Evolutionary conservation across 192 early-diverging fungal species (phyloP).

Genomic region (Umbelopsis vinacea): DNA sequence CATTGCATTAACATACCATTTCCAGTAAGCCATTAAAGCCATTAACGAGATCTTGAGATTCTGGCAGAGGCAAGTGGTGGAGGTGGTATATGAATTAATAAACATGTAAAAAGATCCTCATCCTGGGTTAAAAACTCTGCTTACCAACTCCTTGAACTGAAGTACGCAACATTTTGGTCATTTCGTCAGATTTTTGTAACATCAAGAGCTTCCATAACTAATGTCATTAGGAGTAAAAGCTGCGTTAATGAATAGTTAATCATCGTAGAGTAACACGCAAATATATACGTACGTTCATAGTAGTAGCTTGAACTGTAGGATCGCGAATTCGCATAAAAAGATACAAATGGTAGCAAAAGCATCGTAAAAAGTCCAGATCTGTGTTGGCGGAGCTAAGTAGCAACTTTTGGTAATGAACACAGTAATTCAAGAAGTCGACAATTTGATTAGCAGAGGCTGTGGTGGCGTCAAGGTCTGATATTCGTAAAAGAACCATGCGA

Average conservation of each 20-base stretch:
- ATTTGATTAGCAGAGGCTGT: slow-evolving; percentile 43
- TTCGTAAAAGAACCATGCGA: slow-evolving; percentile 54
- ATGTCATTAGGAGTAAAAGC: background rate
- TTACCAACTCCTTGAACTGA: slow-evolving; percentile 38
- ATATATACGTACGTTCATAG: slow-evolving; percentile 54
- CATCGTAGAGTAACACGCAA: background rate
- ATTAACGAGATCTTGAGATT: slow-evolving; percentile 56
- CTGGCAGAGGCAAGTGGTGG: slow-evolving; percentile 10
- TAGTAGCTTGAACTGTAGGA: slow-evolving; percentile 43
- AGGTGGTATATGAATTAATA: too few species aligned
- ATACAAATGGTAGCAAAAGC: slow-evolving; percentile 66
- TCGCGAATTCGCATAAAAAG: slow-evolving; percentile 48
- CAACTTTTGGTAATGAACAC: slow-evolving; percentile 68
- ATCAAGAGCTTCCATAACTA: slow-evolving; percentile 66
- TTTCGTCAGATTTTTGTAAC: slow-evolving; percentile 56
- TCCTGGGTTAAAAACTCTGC: background rate
- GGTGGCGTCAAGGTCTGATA: slow-evolving; percentile 53
- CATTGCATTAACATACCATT: slow-evolving; percentile 44
- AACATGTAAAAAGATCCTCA: too few species aligned
- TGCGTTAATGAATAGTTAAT: background rate
- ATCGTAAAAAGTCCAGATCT: slow-evolving; percentile 68
- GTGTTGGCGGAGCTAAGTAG: slow-evolving; percentile 54
- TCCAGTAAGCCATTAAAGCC: slow-evolving; percentile 60
- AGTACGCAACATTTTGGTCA: slow-evolving; percentile 50
- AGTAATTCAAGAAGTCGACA: slow-evolving; percentile 53